phyloP scores from a whole-genome alignment of 2,329 filamentous ascomycete genomes.

The Aureobasidium musti region DNA sequence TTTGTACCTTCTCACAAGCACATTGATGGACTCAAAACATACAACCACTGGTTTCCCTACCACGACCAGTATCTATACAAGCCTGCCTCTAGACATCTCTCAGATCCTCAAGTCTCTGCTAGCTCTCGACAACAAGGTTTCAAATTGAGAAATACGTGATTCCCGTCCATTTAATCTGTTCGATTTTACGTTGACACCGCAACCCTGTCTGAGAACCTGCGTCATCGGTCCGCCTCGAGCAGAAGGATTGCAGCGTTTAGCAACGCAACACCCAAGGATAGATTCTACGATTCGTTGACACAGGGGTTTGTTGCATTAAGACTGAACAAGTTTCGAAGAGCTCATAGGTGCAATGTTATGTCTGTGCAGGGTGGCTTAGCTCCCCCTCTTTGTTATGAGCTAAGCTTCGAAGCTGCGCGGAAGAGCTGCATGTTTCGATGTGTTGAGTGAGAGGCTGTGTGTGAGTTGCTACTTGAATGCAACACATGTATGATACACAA shows the following conservation, averaged over 20 bases:
- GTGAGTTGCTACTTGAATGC: not conserved
- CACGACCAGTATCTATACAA: no score
- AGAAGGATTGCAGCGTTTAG: no score
- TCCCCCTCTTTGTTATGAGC: slow-evolving; percentile 17
- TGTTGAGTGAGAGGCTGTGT: not conserved
- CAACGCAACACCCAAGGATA: not conserved
- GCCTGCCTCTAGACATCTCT: no score
- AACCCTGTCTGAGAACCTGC: not conserved
- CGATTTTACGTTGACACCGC: not conserved
- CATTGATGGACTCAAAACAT: no score
- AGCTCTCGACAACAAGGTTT: not conserved
- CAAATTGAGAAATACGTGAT: not conserved
- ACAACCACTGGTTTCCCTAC: no score
- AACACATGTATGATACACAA: not conserved
- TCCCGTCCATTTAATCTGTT: not conserved
- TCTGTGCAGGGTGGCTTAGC: slow-evolving; percentile 23
- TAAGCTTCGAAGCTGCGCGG: slow-evolving; percentile 13
- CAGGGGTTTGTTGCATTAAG: not conserved
- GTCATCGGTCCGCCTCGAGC: not conserved
- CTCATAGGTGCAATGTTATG: not conserved
- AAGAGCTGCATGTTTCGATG: slow-evolving; percentile 2
- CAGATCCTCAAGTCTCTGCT: no score
- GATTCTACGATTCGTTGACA: not conserved
- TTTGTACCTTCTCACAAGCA: no score
- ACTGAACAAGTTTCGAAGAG: not conserved